A percentile compares a stretch with the other conserved stretches of the same genome.
These are phyloP conservation scores for Cinchona pubescens DNA, from an alignment of 257 asterid genomes.

Conservation along the genomic window DNA sequence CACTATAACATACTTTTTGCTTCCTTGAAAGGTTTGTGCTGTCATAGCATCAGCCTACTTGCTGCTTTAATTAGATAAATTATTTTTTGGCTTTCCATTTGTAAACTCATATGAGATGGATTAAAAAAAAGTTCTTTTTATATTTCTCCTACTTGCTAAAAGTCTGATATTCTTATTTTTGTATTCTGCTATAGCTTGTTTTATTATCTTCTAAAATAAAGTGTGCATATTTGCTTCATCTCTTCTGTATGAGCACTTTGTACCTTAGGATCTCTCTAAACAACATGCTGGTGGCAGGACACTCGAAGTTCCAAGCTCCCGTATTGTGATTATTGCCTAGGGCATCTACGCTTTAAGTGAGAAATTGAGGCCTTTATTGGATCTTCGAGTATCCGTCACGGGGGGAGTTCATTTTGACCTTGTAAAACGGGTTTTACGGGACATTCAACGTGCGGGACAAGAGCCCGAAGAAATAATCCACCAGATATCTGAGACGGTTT, in stretches of 20 bases:
- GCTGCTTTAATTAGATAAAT: background rate
- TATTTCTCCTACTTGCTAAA: background rate
- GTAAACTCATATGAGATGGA: background rate
- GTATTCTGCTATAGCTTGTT: background rate
- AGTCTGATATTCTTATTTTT: background rate
- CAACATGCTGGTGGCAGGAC: constrained; percentile 54
- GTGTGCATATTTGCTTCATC: background rate
- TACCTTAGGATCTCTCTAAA: constrained; percentile 24
- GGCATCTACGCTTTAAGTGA: constrained; percentile 96
- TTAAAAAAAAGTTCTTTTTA: background rate
- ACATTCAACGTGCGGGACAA: constrained; percentile 95
- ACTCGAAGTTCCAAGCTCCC: constrained; percentile 88
- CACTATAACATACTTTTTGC: too few species aligned
- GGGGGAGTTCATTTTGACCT: constrained; percentile 99
- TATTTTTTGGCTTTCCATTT: background rate
- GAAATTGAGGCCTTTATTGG: constrained; percentile 69
- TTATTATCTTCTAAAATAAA: background rate
- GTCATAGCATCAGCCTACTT: background rate
- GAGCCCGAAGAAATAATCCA: constrained; percentile 97
- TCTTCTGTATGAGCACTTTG: background rate
- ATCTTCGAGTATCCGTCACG: constrained; percentile 87
- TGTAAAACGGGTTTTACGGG: constrained; percentile 92
- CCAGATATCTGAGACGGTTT: constrained; percentile 95
- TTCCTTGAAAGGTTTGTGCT: background rate
- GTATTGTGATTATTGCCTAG: constrained; percentile 81